These are phyloP conservation scores for Wickerhamiella pararugosa DNA, from an alignment of 1,139 yeast species.

Conservation along the genomic window DNA sequence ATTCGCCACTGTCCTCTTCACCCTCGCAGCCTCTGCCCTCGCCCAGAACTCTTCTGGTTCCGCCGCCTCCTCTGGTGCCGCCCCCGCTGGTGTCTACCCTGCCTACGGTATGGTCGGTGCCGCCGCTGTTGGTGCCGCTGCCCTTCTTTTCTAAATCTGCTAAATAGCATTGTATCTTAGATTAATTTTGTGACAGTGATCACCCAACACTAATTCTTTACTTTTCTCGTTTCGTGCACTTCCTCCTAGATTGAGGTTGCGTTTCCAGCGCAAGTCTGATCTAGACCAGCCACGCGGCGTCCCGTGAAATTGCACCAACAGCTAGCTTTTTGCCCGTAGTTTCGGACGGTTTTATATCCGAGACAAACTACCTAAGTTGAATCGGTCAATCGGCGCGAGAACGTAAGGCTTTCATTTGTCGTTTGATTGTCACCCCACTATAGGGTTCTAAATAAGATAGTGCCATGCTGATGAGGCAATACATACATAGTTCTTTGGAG, in stretches of 20 bases:
- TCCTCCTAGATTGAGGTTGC: too few species aligned
- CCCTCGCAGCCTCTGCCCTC: slow-evolving; percentile 3
- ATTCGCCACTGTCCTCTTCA: slow-evolving; percentile 5
- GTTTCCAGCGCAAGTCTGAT: too few species aligned
- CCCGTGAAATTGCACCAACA: not conserved
- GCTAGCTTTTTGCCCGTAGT: not conserved
- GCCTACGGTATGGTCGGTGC: not conserved
- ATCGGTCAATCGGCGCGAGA: too few species aligned
- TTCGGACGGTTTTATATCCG: not conserved
- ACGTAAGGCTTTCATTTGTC: too few species aligned
- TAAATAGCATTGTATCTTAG: not conserved
- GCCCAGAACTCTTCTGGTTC: slow-evolving; percentile 1
- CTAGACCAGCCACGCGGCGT: too few species aligned
- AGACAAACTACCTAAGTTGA: too few species aligned
- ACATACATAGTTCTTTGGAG: too few species aligned
- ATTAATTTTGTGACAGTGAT: not conserved
- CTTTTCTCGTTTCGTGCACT: too few species aligned
- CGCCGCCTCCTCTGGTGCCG: slow-evolving; percentile 1
- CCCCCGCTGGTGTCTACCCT: not conserved
- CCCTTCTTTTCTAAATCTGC: slow-evolving; percentile 4
- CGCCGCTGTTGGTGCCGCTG: slow-evolving; percentile 7
- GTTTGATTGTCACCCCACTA: too few species aligned
- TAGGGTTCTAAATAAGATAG: too few species aligned
- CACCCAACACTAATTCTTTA: not conserved
- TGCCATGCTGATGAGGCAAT: too few species aligned